Percentiles rank a stretch among this genome's conserved stretches.
phyloP scores from a whole-genome alignment of 345 rosid genomes.

The Eucalyptus curtisii region DNA sequence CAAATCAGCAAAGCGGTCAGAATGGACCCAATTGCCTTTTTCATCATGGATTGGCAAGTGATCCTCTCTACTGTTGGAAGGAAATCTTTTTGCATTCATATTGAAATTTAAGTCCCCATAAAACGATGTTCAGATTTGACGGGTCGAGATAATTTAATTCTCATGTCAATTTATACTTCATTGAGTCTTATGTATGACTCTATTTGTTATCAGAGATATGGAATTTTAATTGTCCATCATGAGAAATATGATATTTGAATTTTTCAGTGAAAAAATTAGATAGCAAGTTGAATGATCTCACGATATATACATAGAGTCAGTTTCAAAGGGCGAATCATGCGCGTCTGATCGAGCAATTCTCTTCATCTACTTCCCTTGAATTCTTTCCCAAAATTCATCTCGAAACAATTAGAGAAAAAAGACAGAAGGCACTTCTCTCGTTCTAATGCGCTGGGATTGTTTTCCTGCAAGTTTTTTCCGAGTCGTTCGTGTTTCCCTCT shows the following conservation, averaged over 20 bases:
- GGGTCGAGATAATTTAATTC: neutral
- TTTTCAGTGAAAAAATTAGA: fast-evolving
- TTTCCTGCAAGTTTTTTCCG: neutral
- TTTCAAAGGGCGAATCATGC: neutral
- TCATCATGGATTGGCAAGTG: neutral
- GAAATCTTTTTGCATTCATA: neutral
- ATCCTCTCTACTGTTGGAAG: neutral
- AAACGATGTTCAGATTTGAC: fast-evolving
- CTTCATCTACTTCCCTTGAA: neutral
- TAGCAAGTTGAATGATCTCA: fast-evolving
- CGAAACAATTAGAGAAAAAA: neutral
- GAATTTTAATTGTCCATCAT: fast-evolving
- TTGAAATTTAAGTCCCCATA: neutral
- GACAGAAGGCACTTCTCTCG: neutral
- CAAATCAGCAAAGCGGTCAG: neutral
- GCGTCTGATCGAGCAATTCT: fast-evolving
- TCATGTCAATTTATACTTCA: too few relatives aligned
- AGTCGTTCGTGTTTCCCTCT: neutral
- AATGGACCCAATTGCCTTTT: neutral
- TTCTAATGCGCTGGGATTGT: neutral
- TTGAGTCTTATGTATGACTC: fast-evolving
- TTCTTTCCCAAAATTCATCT: fast-evolving
- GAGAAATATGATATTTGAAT: neutral
- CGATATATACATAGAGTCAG: fast-evolving
- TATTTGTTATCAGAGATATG: fast-evolving